Conservation (phyloP, 163 green algal genomes). For the Chlorella variabilis region DNA sequence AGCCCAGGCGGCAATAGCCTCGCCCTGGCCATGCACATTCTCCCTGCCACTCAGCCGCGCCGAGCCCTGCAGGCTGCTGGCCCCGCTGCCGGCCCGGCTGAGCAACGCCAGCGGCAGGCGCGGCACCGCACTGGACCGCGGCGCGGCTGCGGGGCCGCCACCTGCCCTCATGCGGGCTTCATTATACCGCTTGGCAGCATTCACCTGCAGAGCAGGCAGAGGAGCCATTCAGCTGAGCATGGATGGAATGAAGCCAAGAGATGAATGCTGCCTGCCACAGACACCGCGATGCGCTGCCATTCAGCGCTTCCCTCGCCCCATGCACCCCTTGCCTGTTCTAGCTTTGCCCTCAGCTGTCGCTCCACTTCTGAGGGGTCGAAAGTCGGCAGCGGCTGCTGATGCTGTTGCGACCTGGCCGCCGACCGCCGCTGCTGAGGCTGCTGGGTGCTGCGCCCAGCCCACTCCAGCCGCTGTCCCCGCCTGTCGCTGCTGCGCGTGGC, state of each 20-base stretch:
- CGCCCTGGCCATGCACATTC: background rate
- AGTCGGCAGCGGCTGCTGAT: background rate
- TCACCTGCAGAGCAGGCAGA: conserved; percentile 5
- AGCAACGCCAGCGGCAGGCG: background rate
- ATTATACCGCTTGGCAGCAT: conserved; percentile 17
- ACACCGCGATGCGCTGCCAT: no score
- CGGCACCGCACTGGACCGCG: background rate
- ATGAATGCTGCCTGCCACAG: no score
- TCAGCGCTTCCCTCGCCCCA: no score
- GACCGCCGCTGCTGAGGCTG: background rate
- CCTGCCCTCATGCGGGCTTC: background rate
- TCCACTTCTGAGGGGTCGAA: conserved; percentile 8
- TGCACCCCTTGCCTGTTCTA: background rate
- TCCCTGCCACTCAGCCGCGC: conserved; percentile 4
- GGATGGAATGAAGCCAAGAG: no score
- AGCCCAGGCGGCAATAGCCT: no score
- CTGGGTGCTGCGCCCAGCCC: background rate
- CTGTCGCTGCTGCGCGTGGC: background rate
- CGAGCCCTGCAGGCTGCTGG: background rate
- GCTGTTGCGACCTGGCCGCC: background rate
- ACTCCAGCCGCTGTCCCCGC: no score
- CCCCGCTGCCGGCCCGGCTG: background rate
- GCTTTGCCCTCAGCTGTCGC: conserved; percentile 14
- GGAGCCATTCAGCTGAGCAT: background rate
- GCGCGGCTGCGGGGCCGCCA: background rate